A percentile compares a stretch with the other conserved stretches of the same genome.
Conservation (phyloP, 495 filamentous ascomycete species). For the Hypoxylon fuscum region DNA sequence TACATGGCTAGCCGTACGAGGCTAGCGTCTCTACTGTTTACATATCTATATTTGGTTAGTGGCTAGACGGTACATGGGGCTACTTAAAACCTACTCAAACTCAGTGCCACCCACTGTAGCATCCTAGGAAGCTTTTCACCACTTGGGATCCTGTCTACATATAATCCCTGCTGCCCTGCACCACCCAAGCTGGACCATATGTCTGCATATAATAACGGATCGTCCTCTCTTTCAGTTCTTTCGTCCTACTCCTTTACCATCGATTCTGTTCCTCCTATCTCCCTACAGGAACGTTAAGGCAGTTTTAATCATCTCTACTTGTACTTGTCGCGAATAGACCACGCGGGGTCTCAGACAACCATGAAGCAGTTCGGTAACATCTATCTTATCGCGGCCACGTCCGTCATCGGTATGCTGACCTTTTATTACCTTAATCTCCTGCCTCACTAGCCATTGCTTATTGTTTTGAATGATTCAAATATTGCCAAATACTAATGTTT, state of each 20-base stretch:
- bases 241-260: constrained; percentile 3
- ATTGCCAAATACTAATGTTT: constrained; percentile 39
- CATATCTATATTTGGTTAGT: no score
- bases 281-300: constrained; percentile 8
- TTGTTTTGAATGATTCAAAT: no score
- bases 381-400: constrained; percentile 77
- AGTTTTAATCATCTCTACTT: not conserved
- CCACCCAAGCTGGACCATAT: constrained; percentile 5
- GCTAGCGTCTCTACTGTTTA: no score
- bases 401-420: constrained; percentile 63
- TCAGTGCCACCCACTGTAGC: no score
- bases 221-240: constrained; percentile 14
- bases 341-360: constrained; percentile 43
- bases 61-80: no score
- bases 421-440: no score
- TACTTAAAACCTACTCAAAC: no score
- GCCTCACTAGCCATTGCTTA: no score
- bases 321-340: constrained; percentile 37
- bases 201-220: constrained; percentile 38
- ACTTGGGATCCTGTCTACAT: not conserved
- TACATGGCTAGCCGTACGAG: no score
- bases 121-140: constrained; percentile 8
- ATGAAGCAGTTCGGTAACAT: constrained; percentile 70
- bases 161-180: constrained; percentile 7
- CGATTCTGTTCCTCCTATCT: constrained; percentile 9